Conservation (phyloP, 768 basidiomycete species). For the Rhizopogon rudus region DNA sequence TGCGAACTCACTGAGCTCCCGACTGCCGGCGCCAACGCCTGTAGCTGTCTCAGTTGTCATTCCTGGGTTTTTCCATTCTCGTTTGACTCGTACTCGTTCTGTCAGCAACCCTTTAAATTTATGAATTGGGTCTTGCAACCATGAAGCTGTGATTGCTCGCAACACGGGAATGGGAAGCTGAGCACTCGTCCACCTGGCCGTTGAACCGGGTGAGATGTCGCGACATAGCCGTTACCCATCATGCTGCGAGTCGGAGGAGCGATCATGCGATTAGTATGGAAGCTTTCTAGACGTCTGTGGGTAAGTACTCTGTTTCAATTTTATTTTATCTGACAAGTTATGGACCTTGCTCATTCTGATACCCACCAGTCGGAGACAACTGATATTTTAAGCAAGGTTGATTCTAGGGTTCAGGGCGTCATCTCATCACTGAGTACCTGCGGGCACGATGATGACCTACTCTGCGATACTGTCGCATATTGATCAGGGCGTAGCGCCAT, state of each 20-base stretch:
- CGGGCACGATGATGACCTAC: too few relatives aligned
- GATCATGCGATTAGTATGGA: conserved; percentile 26
- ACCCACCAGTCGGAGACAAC: conserved; percentile 11
- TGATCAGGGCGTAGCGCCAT: background rate
- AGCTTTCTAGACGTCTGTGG: conserved; percentile 26
- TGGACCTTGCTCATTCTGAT: background rate
- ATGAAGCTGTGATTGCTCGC: conserved; percentile 14
- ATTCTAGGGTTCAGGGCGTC: conserved; percentile 14
- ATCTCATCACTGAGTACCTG: background rate
- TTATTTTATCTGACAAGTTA: background rate
- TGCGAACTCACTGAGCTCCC: too few relatives aligned
- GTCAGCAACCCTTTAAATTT: background rate
- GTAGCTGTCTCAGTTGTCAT: conserved; percentile 22
- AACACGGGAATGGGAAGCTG: conserved; percentile 29
- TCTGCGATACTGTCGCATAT: background rate
- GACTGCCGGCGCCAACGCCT: conserved; percentile 16
- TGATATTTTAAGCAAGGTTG: conserved; percentile 11
- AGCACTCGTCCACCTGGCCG: conserved; percentile 27
- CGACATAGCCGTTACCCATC: conserved; percentile 27
- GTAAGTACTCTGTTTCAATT: conserved; percentile 14
- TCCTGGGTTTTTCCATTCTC: conserved; percentile 29
- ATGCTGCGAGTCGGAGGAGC: conserved; percentile 20
- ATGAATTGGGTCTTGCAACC: background rate
- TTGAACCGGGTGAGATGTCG: conserved; percentile 4
- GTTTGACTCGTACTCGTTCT: conserved; percentile 17